Conservation (phyloP, 108 stramenopile genomes). For the Pseudonitzschia multistriata region DNA sequence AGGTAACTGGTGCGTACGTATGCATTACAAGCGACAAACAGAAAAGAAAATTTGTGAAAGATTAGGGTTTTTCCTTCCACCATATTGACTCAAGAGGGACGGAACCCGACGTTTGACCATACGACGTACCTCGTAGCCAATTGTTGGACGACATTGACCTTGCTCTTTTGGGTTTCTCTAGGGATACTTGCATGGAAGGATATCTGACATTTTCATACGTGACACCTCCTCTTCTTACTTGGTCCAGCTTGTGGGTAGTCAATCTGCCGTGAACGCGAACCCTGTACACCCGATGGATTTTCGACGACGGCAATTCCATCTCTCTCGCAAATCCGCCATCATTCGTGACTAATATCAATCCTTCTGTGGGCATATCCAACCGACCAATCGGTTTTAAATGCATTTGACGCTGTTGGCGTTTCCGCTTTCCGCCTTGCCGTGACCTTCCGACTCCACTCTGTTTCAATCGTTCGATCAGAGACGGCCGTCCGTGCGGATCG, state of each 20-base stretch:
- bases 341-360: constrained; percentile 76
- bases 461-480: constrained; percentile 60
- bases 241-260: constrained; percentile 50
- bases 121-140: constrained; percentile 39
- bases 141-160: constrained; percentile 38
- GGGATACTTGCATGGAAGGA: constrained; percentile 58
- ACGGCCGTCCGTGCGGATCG: constrained; percentile 73
- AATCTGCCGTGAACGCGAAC: constrained; percentile 71
- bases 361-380: constrained; percentile 81
- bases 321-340: constrained; percentile 67
- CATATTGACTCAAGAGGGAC: too few relatives aligned
- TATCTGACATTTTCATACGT: constrained; percentile 27
- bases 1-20: neutral
- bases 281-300: constrained; percentile 70
- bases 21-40: neutral
- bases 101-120: too few relatives aligned
- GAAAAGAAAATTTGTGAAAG: neutral
- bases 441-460: constrained; percentile 63
- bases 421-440: constrained; percentile 16
- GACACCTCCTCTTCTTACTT: constrained; percentile 52
- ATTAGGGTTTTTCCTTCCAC: too few relatives aligned
- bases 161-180: constrained; percentile 38
- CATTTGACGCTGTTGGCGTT: constrained; percentile 9
- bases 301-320: constrained; percentile 68
- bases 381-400: constrained; percentile 81